phyloP scores from a whole-genome alignment of 1,284 basidiomycete species.

The Ustilago loliicola region DNA sequence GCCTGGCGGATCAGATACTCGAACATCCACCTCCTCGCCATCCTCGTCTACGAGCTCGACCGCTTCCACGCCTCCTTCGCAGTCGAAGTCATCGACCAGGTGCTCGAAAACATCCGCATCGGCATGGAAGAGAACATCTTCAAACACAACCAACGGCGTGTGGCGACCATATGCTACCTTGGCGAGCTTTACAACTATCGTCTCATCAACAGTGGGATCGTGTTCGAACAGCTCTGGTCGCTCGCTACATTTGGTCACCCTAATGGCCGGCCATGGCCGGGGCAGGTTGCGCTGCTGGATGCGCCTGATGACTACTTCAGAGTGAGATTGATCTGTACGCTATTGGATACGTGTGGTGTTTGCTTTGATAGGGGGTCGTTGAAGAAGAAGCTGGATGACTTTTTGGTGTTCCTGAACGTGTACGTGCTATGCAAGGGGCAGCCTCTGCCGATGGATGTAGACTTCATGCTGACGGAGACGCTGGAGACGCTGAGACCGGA shows the following conservation, averaged over 20 bases:
- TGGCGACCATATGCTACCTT: conserved; percentile 91
- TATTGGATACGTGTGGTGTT: conserved; percentile 96
- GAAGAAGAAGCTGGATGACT: conserved; percentile 91
- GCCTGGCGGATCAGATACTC: conserved; percentile 96
- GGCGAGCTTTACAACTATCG: conserved; percentile 98
- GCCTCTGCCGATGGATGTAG: conserved; percentile 91
- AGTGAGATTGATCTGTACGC: conserved; percentile 87
- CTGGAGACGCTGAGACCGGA: conserved; percentile 75
- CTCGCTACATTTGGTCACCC: conserved; percentile 96
- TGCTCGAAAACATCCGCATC: conserved; percentile 89
- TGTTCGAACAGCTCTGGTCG: conserved; percentile 95
- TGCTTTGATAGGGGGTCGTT: conserved; percentile 94
- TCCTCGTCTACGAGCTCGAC: conserved; percentile 92
- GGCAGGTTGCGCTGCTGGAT: conserved; percentile 82
- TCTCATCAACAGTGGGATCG: conserved; percentile 86
- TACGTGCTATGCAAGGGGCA: conserved; percentile 87
- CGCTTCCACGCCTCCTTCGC: conserved; percentile 90
- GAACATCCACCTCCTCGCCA: conserved; percentile 90
- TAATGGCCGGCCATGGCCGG: conserved; percentile 88
- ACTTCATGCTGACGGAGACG: conserved; percentile 95
- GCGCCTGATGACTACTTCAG: conserved; percentile 97
- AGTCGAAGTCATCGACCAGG: conserved; percentile 89
- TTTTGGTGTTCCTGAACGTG: conserved; percentile 92
- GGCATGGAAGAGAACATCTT: conserved; percentile 93
- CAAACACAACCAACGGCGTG: conserved; percentile 91